Percentiles rank a stretch among this genome's conserved stretches.
Conservation (phyloP, 2,329 filamentous ascomycete species). For the Fusarium sp. region DNA sequence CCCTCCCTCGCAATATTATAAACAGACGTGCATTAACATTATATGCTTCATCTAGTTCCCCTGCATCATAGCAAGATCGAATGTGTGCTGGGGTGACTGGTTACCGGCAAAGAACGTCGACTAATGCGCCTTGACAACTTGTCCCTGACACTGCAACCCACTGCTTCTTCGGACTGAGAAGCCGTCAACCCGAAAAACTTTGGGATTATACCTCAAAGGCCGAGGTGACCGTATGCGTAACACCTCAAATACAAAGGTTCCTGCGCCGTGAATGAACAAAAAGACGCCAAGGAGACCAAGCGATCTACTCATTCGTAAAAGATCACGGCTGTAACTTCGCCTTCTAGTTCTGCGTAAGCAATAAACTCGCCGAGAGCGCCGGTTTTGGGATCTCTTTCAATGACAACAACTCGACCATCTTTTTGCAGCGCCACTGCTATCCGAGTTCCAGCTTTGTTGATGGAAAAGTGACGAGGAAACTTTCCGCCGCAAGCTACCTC, state of each 20-base stretch:
- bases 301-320: slow-evolving; percentile 55
- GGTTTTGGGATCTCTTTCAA: slow-evolving; percentile 67
- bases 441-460: slow-evolving; percentile 72
- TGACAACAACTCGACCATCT: slow-evolving; percentile 69
- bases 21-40: slow-evolving; percentile 12
- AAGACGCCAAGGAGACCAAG: background rate
- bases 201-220: background rate
- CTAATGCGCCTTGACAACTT: slow-evolving; percentile 6
- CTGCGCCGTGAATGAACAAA: no score
- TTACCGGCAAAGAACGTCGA: slow-evolving; percentile 5
- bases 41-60: slow-evolving; percentile 31
- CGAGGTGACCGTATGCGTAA: background rate
- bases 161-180: slow-evolving; percentile 20
- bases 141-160: slow-evolving; percentile 37
- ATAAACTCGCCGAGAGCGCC: slow-evolving; percentile 65
- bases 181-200: slow-evolving; percentile 27
- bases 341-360: slow-evolving; percentile 56
- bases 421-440: slow-evolving; percentile 74
- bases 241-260: background rate
- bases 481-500: slow-evolving; percentile 71
- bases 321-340: slow-evolving; percentile 59
- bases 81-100: slow-evolving; percentile 13
- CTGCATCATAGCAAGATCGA: slow-evolving; percentile 32
- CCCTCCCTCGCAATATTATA: slow-evolving; percentile 24
- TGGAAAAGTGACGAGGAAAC: slow-evolving; percentile 73